Evolutionary conservation across 2,329 filamentous ascomycete species (phyloP), one percentile per base, ranked within the genome.

Genomic region (Colletotrichum sp.): DNA sequence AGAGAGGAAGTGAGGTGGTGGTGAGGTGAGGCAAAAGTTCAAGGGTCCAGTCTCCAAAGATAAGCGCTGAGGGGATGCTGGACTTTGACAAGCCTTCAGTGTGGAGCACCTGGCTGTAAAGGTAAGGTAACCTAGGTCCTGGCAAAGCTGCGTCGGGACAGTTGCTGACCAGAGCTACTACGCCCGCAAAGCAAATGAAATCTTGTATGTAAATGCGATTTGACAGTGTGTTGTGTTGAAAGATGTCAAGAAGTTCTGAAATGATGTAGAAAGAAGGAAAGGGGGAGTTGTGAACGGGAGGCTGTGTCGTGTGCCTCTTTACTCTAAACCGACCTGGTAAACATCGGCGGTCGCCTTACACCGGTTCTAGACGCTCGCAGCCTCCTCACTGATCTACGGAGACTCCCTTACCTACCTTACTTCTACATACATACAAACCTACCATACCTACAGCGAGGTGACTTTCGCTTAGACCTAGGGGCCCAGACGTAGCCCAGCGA

Each of bases 11-110:
- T 30, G 72, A 65, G n/a, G 36, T 44, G 36, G 36, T 44, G 39
- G 39, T 22, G 39, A 52, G 44, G 44, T 39, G 64, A 74, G 34
- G 65, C 57, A 65, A 75, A 69, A 74, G 60, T 32, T 64, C 63
- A 52, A 74, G 74, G 70, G 71, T 74, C 70, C 65, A 69, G 72
- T 71, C 68, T 64, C 71, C 48, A 68, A 13, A 75, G 74, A 75
- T 75, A 75, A 76, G 74, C 73, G 57, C 74, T 74, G 74, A 69
- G 71, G 74, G 70, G 59, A 74, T 65, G 69, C 69, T 75, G 34
- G 68, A 75, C 68, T 72, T 66, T 63, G 72, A 63, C 71, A 64
- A 76, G 73, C 48, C 70, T 74, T 24, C 44, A 52, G 44, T 52
- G 70, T 73, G 64, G 63, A 76, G 65, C 64, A 52, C 22, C 34